Percentiles rank a stretch among this genome's conserved stretches.
Evolutionary conservation across 169 alveolate genomes (phyloP).

Genomic region (Sarcocystis neurona): DNA sequence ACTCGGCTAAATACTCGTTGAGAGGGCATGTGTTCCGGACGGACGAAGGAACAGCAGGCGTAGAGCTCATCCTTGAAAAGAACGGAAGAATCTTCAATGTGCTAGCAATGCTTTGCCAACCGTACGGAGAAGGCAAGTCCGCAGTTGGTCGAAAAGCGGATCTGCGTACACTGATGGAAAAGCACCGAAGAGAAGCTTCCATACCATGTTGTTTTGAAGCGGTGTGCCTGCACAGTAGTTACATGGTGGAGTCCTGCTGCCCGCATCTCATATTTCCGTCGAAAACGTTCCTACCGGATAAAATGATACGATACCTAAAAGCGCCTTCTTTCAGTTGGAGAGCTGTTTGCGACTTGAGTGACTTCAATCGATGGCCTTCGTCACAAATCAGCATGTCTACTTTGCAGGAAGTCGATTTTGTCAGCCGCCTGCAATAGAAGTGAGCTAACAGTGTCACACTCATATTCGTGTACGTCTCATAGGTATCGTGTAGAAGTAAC

Average conservation of each 20-base stretch:
- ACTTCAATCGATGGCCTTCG: constrained; percentile 57
- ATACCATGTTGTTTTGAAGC: constrained; percentile 48
- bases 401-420: neutral
- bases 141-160: neutral
- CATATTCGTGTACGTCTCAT: too few relatives aligned
- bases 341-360: constrained; percentile 35
- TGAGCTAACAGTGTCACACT: too few relatives aligned
- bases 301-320: constrained; percentile 8
- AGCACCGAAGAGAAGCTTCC: neutral
- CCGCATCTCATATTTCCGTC: neutral
- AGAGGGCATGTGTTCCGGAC: constrained; percentile 44
- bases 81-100: neutral
- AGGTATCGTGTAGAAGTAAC: too few relatives aligned
- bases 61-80: constrained; percentile 43
- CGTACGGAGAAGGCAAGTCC: neutral
- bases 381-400: constrained; percentile 45
- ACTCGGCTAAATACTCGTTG: constrained; percentile 9
- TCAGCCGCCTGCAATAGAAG: constrained; percentile 20
- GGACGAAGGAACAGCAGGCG: constrained; percentile 48
- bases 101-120: neutral
- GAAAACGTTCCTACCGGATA: constrained; percentile 29
- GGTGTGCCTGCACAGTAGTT: constrained; percentile 40
- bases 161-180: neutral
- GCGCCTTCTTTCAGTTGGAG: neutral
- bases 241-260: too few relatives aligned